Base-by-base conservation (phyloP, 2,329 filamentous ascomycete species). In the Colletotrichum ledebouriae region DNA sequence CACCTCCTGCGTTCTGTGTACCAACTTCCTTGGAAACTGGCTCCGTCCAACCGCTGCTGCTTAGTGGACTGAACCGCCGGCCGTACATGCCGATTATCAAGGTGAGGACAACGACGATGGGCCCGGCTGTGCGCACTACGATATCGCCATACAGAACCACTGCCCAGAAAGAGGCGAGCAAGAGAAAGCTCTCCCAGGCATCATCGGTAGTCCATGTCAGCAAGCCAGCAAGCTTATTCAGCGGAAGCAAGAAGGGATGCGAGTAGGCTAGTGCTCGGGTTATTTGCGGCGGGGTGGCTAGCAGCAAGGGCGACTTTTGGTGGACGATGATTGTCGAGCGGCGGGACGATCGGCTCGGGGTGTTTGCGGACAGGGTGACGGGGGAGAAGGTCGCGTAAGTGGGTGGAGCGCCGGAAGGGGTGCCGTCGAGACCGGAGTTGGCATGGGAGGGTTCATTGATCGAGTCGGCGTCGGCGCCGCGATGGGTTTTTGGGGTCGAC, bases 251-350 rank as follows among this genome's bases (percentile, higher is more conserved):
- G 77, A 98, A 98, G 0, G 96, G 94, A 77, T 99, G 95, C 71
- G 94, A 97, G 78, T 98, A 98, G 71, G 95, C 95, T 69, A 99
- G 86, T 13, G 95, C 94, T 73, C 96, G 89, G 2, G 96, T 99
- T 77, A 99, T 91, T 77, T 97, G 93, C 2, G 96, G 96, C 49
- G 96, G 96, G 10, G 96, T 99, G 15, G 95, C 94, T 68, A 97
- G 90, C 17, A 99, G 86, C 52, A 99, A 82, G 11, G 96, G 96
- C 15, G 94, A 97, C 81, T 98, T 99, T 79, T 97, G 95, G 80
- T 98, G 94, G 20, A 99, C 94, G 73, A 98, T 89, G 73, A 99
- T 94, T 65, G 94, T 97, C 17, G 94, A 97, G 52, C 93, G 90
- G 70, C 95, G 92, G 50, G 87, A 85, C 37, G 86, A 83, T 66